A percentile compares a stretch with the other conserved stretches of the same genome.
phyloP scores from a whole-genome alignment of 441 rosid genomes.

The Corymbia calophylla region DNA sequence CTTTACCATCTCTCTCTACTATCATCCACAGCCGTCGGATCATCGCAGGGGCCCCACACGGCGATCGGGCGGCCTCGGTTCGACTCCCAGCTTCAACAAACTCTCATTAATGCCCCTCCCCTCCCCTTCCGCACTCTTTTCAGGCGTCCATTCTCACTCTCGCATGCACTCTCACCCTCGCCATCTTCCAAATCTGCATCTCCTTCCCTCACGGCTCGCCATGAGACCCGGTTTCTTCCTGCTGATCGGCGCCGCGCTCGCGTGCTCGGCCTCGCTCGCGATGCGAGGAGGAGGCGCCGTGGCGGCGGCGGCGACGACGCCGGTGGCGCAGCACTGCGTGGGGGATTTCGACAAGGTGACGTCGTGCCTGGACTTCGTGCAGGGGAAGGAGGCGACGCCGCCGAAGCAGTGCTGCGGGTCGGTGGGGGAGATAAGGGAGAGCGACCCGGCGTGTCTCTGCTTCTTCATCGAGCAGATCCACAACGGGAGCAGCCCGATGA shows the following conservation, averaged over 20 bases:
- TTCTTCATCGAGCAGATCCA: constrained; percentile 51
- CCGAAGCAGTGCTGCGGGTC: constrained; percentile 55
- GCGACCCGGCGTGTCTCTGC: constrained; percentile 76
- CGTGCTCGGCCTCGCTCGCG: background rate
- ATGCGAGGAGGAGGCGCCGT: background rate
- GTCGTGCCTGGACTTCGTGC: constrained; percentile 60
- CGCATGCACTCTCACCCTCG: background rate
- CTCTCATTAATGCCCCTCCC: background rate
- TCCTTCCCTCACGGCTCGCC: background rate
- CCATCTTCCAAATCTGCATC: background rate
- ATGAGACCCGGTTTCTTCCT: background rate
- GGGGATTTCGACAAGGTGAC: constrained; percentile 41
- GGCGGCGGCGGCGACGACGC: background rate
- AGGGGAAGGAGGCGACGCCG: constrained; percentile 52
- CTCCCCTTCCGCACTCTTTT: background rate
- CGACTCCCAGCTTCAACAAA: background rate
- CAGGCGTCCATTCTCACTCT: background rate
- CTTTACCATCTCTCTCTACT: background rate
- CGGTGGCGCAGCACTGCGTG: constrained; percentile 24
- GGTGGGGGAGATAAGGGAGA: constrained; percentile 36
- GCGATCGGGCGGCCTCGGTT: background rate
- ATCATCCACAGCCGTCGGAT: background rate
- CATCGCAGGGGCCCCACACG: background rate
- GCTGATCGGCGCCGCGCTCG: background rate
- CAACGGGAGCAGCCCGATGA: constrained; percentile 26